Conservation (phyloP, 345 rosid genomes). For the Raphanus raphanistrum region DNA sequence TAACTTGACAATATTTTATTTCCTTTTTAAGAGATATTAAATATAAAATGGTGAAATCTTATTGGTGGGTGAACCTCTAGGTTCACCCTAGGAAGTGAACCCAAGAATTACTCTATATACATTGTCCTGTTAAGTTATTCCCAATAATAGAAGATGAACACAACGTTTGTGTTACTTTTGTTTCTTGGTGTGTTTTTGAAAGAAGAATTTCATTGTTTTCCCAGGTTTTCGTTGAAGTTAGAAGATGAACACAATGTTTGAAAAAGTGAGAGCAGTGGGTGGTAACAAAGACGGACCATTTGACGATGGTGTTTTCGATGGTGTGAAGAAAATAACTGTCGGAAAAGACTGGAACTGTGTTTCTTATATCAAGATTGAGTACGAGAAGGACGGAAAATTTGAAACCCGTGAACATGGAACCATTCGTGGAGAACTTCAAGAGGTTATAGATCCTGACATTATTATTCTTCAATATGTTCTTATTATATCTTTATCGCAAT, state of each 20-base stretch:
- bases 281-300: conserved; percentile 18
- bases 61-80: no score
- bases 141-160: not conserved
- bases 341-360: not conserved
- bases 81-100: no score
- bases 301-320: conserved; percentile 32
- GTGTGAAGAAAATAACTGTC: conserved; percentile 24
- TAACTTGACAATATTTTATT: no score
- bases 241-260: conserved; percentile 12
- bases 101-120: not conserved
- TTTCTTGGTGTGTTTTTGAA: not conserved
- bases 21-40: no score
- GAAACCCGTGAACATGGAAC: conserved; percentile 26
- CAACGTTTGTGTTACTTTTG: not conserved
- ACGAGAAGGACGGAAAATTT: conserved; percentile 27
- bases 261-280: conserved; percentile 24
- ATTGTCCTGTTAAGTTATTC: not conserved
- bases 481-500: not conserved
- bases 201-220: not conserved
- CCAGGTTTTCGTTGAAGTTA: not conserved
- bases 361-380: conserved; percentile 26
- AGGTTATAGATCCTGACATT: conserved; percentile 6
- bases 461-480: not conserved
- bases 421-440: not conserved
- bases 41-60: no score